phyloP scores from a whole-genome alignment of 139 green algal genomes.

The Chlamydomonas sp. region DNA sequence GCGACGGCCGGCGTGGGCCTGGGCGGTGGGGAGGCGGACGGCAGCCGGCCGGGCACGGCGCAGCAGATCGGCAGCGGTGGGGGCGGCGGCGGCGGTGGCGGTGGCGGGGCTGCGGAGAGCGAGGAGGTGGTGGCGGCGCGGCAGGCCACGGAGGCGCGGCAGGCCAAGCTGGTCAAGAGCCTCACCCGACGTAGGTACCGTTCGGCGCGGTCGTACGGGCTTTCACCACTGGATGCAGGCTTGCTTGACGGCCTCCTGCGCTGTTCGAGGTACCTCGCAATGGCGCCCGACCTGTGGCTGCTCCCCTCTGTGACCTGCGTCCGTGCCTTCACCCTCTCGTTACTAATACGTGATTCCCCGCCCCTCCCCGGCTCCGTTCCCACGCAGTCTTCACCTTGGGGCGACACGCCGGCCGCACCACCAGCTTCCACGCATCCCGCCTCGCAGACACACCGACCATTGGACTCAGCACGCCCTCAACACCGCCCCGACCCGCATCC shows the following conservation, averaged over 20 bases:
- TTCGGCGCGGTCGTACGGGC: neutral
- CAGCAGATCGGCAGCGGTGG: neutral
- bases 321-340: no score
- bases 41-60: neutral
- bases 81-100: neutral
- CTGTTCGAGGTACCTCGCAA: no score
- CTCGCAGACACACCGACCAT: no score
- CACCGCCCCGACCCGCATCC: no score
- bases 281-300: no score
- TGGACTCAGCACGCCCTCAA: no score
- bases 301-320: no score
- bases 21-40: neutral
- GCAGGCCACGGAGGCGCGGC: constrained; percentile 3
- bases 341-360: no score
- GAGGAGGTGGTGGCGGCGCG: constrained; percentile 3
- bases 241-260: neutral
- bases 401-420: no score
- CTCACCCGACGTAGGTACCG: neutral
- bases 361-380: no score
- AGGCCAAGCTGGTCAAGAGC: constrained; percentile 1
- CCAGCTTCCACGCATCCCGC: no score
- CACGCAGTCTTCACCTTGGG: no score
- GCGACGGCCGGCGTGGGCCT: neutral
- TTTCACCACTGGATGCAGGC: neutral
- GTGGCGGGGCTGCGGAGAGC: neutral